These are phyloP conservation scores for Eucalyptus regnans DNA, from an alignment of 345 rosid species.

Conservation along the genomic window DNA sequence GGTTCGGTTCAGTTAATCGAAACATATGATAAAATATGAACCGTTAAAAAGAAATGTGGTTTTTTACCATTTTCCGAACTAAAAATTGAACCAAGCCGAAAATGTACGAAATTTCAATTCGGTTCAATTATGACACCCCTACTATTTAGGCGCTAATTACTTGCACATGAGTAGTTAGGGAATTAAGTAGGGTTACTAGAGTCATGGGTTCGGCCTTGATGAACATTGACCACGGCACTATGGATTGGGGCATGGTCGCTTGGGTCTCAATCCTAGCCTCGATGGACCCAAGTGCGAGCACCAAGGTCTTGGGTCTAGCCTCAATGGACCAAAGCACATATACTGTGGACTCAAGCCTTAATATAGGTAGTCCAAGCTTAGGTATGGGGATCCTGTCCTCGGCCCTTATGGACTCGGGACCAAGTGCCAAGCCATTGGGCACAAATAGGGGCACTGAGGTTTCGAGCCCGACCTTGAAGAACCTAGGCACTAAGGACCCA, in stretches of 20 bases:
- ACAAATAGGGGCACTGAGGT: neutral
- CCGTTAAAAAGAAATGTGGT: neutral
- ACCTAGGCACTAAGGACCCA: neutral
- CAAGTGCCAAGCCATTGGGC: neutral
- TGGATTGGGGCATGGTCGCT: neutral
- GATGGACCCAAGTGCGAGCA: neutral
- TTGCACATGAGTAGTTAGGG: neutral
- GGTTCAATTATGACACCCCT: neutral
- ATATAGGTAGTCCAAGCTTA: neutral
- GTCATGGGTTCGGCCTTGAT: neutral
- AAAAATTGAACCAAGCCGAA: too few relatives aligned
- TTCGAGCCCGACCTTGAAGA: neutral
- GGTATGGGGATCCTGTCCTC: neutral
- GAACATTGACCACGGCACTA: too few relatives aligned
- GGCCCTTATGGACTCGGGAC: accelerated
- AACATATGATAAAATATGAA: too few relatives aligned
- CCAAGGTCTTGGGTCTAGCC: neutral
- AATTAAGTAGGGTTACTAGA: neutral
- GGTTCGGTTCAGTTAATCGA: too few relatives aligned
- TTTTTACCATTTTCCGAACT: neutral
- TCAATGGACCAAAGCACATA: too few relatives aligned
- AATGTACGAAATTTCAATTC: too few relatives aligned
- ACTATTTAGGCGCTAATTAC: neutral
- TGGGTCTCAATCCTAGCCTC: neutral
- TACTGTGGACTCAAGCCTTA: neutral